Conservation (phyloP, 192 early-diverging fungal genomes). For the Linderina pennispora region DNA sequence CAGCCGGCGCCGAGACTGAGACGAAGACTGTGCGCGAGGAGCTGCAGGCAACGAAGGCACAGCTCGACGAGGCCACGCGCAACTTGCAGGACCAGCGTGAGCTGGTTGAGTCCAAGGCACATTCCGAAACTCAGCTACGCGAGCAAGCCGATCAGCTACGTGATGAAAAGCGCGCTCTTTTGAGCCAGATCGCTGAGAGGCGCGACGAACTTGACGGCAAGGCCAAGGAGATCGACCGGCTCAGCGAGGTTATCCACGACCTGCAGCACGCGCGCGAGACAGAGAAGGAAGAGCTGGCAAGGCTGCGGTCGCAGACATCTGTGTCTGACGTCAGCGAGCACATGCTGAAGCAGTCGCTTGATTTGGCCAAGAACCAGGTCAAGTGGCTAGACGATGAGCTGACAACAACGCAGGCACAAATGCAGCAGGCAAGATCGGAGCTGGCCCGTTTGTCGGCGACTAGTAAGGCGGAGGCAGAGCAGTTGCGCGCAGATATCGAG, state of each 20-base stretch:
- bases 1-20: constrained; percentile 16
- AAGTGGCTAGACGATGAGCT: constrained; percentile 69
- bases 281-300: constrained; percentile 26
- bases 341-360: constrained; percentile 54
- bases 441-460: constrained; percentile 13
- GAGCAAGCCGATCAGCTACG: constrained; percentile 13
- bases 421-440: constrained; percentile 37
- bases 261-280: constrained; percentile 15
- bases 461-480: constrained; percentile 38
- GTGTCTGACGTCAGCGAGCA: constrained; percentile 37
- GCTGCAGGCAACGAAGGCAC: constrained; percentile 7
- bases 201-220: constrained; percentile 33
- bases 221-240: constrained; percentile 8
- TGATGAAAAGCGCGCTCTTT: constrained; percentile 29
- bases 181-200: constrained; percentile 30
- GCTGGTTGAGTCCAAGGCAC: not conserved
- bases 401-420: constrained; percentile 31
- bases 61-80: not conserved
- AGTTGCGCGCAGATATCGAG: constrained; percentile 49
- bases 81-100: constrained; percentile 6
- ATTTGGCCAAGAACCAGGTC: constrained; percentile 50
- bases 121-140: constrained; percentile 6
- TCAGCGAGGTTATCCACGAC: constrained; percentile 19
- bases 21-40: constrained; percentile 3
- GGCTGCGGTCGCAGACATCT: constrained; percentile 26